Evolutionary conservation across 2,329 filamentous ascomycete genomes (phyloP).

Genomic region (Fusarium temperatum): DNA sequence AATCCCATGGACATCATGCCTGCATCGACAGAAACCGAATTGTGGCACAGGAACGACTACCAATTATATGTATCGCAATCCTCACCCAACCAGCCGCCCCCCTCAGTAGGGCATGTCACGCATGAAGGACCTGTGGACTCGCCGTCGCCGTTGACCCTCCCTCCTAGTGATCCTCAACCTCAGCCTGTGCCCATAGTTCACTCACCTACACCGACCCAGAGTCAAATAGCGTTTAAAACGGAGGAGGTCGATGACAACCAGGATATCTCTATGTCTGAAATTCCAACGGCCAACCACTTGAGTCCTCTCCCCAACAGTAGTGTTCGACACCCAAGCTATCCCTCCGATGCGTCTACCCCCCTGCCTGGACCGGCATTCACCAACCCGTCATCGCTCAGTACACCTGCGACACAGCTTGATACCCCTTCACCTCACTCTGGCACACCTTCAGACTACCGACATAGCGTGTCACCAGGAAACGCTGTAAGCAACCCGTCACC

Average conservation of each 20-base stretch:
- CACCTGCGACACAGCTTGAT: conserved; percentile 57
- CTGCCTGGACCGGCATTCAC: conserved; percentile 51
- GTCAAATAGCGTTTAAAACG: conserved; percentile 25
- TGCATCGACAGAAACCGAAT: conserved; percentile 50
- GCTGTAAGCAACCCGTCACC: conserved; percentile 41
- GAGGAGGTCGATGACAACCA: conserved; percentile 34
- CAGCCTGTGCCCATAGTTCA: conserved; percentile 41
- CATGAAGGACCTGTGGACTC: conserved; percentile 35
- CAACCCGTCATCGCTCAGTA: conserved; percentile 54
- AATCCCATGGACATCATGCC: conserved; percentile 66
- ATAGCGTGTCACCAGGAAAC: conserved; percentile 49
- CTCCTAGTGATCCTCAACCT: conserved; percentile 29
- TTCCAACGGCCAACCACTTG: conserved; percentile 38
- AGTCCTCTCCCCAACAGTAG: conserved; percentile 37
- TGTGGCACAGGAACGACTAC: conserved; percentile 51
- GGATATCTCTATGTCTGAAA: conserved; percentile 39
- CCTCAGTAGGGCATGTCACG: conserved; percentile 12
- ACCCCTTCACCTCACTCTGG: conserved; percentile 53
- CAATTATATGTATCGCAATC: conserved; percentile 46
- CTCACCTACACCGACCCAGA: conserved; percentile 41
- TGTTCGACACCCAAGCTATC: conserved; percentile 46
- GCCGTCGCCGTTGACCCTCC: conserved; percentile 41
- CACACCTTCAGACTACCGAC: conserved; percentile 47
- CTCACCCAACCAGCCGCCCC: conserved; percentile 31
- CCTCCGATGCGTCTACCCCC: conserved; percentile 55